A percentile compares a stretch with the other conserved stretches of the same genome.
Evolutionary conservation across 2,329 filamentous ascomycete genomes (phyloP).

Genomic region (Ophiosphaerella narmari): DNA sequence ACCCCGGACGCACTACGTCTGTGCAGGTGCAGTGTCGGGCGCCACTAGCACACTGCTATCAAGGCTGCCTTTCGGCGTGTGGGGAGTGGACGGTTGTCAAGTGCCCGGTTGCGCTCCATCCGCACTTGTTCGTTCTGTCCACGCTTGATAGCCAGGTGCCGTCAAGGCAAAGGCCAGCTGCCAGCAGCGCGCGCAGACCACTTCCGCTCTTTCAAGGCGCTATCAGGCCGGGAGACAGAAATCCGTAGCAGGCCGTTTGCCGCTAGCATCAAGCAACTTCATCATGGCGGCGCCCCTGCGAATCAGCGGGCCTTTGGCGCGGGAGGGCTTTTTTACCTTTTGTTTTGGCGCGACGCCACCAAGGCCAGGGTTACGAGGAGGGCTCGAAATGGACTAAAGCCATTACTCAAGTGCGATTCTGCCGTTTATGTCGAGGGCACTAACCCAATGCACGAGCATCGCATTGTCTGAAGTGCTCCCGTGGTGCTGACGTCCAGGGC

Average conservation of each 20-base stretch:
- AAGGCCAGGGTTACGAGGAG: conserved; percentile 11
- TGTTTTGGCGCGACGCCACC: conserved; percentile 31
- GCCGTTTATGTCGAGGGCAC: conserved; percentile 16
- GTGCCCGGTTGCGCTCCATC: conserved; percentile 17
- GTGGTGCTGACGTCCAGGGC: conserved; percentile 15
- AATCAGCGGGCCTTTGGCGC: conserved; percentile 32
- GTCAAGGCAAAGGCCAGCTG: conserved; percentile 1
- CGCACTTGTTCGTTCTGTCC: conserved; percentile 7
- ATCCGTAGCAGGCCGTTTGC: conserved; percentile 19
- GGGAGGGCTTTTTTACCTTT: conserved; percentile 32
- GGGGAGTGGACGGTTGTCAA: conserved; percentile 19
- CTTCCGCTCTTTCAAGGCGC: conserved; percentile 12
- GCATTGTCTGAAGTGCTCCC: conserved; percentile 6
- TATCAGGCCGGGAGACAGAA: conserved; percentile 18
- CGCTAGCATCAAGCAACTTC: conserved; percentile 18
- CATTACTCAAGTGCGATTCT: neutral
- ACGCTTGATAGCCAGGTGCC: conserved; percentile 6
- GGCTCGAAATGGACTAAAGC: conserved; percentile 8
- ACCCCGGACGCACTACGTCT: conserved; percentile 36
- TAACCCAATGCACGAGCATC: conserved; percentile 12
- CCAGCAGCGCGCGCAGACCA: conserved; percentile 12
- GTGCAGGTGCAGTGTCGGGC: conserved; percentile 26
- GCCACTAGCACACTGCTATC: conserved; percentile 25
- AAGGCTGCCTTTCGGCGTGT: conserved; percentile 38
- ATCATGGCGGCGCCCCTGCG: conserved; percentile 25